These are phyloP conservation scores for Evernia prunastri DNA, from an alignment of 495 filamentous ascomycete genomes.

Conservation along the genomic window DNA sequence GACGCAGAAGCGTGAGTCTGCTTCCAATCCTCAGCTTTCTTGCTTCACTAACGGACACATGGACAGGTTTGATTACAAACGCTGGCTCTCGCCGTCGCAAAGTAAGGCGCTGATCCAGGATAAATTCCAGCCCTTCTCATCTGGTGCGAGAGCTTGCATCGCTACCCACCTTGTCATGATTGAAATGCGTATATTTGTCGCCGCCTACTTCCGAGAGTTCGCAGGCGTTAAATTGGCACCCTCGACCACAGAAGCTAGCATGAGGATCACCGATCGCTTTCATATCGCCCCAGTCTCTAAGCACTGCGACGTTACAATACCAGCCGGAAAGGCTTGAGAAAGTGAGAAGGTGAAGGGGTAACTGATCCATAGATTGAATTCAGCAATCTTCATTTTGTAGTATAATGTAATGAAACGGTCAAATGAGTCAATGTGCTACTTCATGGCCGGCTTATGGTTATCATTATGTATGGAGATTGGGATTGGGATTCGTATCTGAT, in stretches of 20 bases:
- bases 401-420: background rate
- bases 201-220: slow-evolving; percentile 16
- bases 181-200: slow-evolving; percentile 15
- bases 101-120: slow-evolving; percentile 13
- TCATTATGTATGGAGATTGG: no score
- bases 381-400: background rate
- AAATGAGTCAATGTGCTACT: background rate
- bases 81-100: slow-evolving; percentile 14
- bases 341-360: slow-evolving; percentile 2
- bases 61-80: slow-evolving; percentile 17
- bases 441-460: no score
- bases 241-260: slow-evolving; percentile 12
- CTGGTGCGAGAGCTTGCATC: slow-evolving; percentile 16
- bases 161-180: slow-evolving; percentile 16
- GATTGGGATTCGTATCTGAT: no score
- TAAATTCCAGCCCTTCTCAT: slow-evolving; percentile 18
- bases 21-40: background rate
- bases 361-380: background rate
- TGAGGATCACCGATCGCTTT: slow-evolving; percentile 19
- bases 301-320: slow-evolving; percentile 10
- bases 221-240: slow-evolving; percentile 15
- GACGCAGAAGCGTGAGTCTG: slow-evolving; percentile 14
- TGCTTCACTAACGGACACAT: background rate
- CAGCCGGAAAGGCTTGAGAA: slow-evolving; percentile 3
- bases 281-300: slow-evolving; percentile 6